These are phyloP conservation scores for Tricladium varicosporioides DNA, from an alignment of 2,329 filamentous ascomycete genomes.

Conservation along the genomic window DNA sequence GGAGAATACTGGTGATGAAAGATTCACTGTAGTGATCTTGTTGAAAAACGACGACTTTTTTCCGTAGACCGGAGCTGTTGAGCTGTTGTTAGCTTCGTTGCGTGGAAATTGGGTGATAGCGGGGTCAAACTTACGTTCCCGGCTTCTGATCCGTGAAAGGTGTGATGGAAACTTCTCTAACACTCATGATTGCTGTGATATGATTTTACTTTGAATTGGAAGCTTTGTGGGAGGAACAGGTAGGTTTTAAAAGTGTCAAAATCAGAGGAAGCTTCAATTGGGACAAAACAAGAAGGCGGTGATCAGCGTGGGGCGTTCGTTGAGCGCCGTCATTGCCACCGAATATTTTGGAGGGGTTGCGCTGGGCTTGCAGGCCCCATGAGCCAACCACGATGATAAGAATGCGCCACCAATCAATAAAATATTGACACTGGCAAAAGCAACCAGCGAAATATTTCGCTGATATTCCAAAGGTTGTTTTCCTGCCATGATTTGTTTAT, in stretches of 20 bases:
- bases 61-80: constrained; percentile 87
- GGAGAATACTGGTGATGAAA: constrained; percentile 89
- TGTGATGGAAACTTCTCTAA: constrained; percentile 77
- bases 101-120: constrained; percentile 25
- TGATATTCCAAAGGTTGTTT: too few species aligned
- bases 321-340: background rate
- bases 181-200: constrained; percentile 56
- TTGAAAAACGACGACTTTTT: constrained; percentile 98
- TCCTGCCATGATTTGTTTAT: too few species aligned
- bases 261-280: too few species aligned
- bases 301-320: background rate
- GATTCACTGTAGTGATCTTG: constrained; percentile 93
- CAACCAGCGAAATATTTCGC: too few species aligned
- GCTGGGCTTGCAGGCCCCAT: too few species aligned
- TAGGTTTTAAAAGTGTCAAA: background rate
- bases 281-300: constrained; percentile 9
- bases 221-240: background rate
- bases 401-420: too few species aligned
- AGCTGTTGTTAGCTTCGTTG: constrained; percentile 28
- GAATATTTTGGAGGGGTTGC: background rate
- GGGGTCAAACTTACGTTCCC: constrained; percentile 76
- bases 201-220: too few species aligned
- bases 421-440: too few species aligned
- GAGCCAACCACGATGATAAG: too few species aligned
- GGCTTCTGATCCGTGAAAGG: constrained; percentile 97